Conservation (phyloP, 352 stramenopile genomes). For the Pythium aquatile region DNA sequence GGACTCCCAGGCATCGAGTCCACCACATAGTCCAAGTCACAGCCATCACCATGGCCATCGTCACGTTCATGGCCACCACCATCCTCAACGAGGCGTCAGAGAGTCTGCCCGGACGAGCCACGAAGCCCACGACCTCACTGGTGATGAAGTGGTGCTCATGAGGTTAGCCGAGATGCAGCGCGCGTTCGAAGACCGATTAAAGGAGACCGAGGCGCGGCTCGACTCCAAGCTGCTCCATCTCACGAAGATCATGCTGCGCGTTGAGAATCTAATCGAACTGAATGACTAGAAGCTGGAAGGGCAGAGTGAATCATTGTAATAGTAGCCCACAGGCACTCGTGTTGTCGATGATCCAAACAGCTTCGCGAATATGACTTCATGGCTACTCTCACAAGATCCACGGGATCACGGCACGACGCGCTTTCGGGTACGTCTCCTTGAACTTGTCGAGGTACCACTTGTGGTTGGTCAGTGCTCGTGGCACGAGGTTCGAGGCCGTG, state of each 20-base stretch:
- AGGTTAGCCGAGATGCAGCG: constrained; percentile 61
- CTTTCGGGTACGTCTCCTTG: constrained; percentile 22
- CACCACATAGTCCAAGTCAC: neutral
- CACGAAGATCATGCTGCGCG: constrained; percentile 62
- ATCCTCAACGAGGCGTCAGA: neutral
- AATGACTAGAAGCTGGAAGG: constrained; percentile 31
- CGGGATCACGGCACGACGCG: constrained; percentile 22
- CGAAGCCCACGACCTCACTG: constrained; percentile 6
- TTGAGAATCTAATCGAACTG: constrained; percentile 59
- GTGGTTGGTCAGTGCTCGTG: constrained; percentile 25
- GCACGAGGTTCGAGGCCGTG: constrained; percentile 25
- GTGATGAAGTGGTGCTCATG: constrained; percentile 46
- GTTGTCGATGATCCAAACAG: neutral
- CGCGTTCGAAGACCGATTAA: constrained; percentile 50
- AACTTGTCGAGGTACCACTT: constrained; percentile 29
- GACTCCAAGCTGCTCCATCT: constrained; percentile 67
- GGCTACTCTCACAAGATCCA: constrained; percentile 5
- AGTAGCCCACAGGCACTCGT: neutral
- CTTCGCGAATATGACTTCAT: neutral
- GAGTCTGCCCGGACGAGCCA: neutral
- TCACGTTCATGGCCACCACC: neutral
- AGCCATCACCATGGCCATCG: constrained; percentile 8
- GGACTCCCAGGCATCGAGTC: neutral
- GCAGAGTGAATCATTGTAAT: neutral
- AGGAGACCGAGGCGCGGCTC: constrained; percentile 64